A percentile compares a stretch with the other conserved stretches of the same genome.
Evolutionary conservation across 225 moss, liverwort and hornwort species (phyloP).

Genomic region (Sphagnum contortum): DNA sequence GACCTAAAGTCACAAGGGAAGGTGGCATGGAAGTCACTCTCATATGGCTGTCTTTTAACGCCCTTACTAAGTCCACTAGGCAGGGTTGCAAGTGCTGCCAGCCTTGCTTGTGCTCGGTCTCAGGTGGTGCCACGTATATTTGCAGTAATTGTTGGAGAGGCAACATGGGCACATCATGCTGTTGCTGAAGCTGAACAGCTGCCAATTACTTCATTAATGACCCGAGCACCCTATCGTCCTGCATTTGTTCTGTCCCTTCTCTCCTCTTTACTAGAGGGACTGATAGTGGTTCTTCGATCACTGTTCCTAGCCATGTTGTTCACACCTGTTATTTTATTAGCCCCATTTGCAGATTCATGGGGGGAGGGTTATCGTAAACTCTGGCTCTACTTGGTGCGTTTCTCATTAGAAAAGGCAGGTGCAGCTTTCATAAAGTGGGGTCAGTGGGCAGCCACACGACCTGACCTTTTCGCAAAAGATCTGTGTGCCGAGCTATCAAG

Average conservation of each 20-base stretch:
- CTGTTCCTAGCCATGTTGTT: constrained; percentile 53
- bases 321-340: constrained; percentile 60
- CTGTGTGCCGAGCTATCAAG: constrained; percentile 68
- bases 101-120: constrained; percentile 68
- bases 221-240: constrained; percentile 22
- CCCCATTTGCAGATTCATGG: constrained; percentile 65
- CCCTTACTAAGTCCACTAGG: constrained; percentile 46
- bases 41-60: constrained; percentile 35
- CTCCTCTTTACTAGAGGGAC: constrained; percentile 40
- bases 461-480: constrained; percentile 84
- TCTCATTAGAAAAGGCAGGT: constrained; percentile 78
- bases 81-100: constrained; percentile 60
- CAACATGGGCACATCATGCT: constrained; percentile 62
- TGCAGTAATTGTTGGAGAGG: constrained; percentile 75
- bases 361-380: constrained; percentile 42
- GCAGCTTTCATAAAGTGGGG: constrained; percentile 99
- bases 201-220: constrained; percentile 14
- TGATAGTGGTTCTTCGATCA: constrained; percentile 55
- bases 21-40: constrained; percentile 41
- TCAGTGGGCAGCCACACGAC: constrained; percentile 95
- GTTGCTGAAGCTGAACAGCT: constrained; percentile 31
- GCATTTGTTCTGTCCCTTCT: constrained; percentile 27
- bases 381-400: constrained; percentile 74
- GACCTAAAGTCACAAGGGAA: constrained; percentile 48
- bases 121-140: constrained; percentile 80